Evolutionary conservation across 768 basidiomycete species (phyloP), one percentile per base, ranked within the genome.

Genomic region (Boletus sp.): DNA sequence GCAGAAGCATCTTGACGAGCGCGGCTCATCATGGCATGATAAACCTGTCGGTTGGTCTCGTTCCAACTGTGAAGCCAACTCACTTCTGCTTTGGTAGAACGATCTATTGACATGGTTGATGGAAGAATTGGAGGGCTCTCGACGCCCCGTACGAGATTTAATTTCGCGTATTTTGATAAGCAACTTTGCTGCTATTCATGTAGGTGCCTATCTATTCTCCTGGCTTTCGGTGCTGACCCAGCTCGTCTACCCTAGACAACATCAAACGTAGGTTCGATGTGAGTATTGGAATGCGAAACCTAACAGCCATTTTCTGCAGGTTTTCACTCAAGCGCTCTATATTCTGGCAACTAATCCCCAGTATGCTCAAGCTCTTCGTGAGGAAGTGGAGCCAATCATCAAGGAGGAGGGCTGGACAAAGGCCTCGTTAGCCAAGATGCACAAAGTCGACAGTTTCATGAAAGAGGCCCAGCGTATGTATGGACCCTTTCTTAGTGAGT

Each of bases 61-160:
- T 24, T 17, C 1, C 39, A 7, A 1, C 15, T 10, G n/a, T 35
- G 10, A n/a, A 24, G 11, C 28, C 6, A 28, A 7, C 45, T 56
- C n/a, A 54, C 18, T 5, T 4, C 30, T 47, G 54, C 24, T 9
- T 10, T 24, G 2, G 6, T 50, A 76, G 76, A 65, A 67, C 32
- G 76, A 77, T 49, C 45, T 74, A 40, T 56, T 77, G 12, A 56
- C 60, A 4, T 77, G 75, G 73, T 33, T 74, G 7, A 61, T 75
- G 24, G 67, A 70, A 10, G 67, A 60, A 7, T 67, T 67, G 0
- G 37, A 57, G 1, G 56, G 58, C 39, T 33, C 58, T 36, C 55
- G 67, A 24, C n/a, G 55, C 32, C 24, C 61, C 3, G 18, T 52
- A 5, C 46, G 52, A 15, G 20, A 74, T 66, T 50, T 77, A 64